phyloP scores from a whole-genome alignment of 1,284 basidiomycete species.

The Mycena sp. region DNA sequence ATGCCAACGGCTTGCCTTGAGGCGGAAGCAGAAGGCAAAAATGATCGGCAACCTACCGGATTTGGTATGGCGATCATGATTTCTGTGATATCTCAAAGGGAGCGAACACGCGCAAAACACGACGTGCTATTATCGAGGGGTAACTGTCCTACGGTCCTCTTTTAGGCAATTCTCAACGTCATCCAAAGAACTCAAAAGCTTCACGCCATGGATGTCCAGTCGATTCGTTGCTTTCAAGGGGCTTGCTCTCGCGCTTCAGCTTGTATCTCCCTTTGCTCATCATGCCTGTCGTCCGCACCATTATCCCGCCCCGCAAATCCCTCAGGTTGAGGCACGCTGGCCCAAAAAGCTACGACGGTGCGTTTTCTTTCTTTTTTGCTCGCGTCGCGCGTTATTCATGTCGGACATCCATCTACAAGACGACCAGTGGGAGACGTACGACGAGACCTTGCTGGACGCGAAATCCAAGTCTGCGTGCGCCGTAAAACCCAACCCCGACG shows the following conservation, averaged over 20 bases:
- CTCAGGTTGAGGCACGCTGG: constrained; percentile 11
- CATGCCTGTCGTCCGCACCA: constrained; percentile 20
- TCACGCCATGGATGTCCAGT: not conserved
- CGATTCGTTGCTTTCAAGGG: not conserved
- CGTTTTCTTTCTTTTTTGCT: not conserved
- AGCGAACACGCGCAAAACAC: too few species aligned
- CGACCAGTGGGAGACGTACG: constrained; percentile 19
- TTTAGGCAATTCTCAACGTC: not conserved
- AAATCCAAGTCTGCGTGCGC: not conserved
- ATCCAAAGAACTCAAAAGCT: constrained; percentile 10
- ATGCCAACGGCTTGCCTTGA: too few species aligned
- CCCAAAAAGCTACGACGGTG: not conserved
- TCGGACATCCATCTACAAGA: not conserved
- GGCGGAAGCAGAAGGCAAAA: too few species aligned
- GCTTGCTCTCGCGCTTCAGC: not conserved
- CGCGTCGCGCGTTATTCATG: not conserved
- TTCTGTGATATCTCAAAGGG: too few species aligned
- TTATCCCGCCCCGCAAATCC: constrained; percentile 16
- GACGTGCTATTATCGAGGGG: constrained; percentile 15
- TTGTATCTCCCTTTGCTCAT: not conserved
- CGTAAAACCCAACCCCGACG: not conserved
- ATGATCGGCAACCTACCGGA: too few species aligned
- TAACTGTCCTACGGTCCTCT: constrained; percentile 12
- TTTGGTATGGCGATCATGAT: too few species aligned
- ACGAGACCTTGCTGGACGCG: not conserved